A percentile compares a stretch with the other conserved stretches of the same genome.
These are phyloP conservation scores for Colletotrichum spaethianum DNA, from an alignment of 2,329 filamentous ascomycete species.

Conservation along the genomic window DNA sequence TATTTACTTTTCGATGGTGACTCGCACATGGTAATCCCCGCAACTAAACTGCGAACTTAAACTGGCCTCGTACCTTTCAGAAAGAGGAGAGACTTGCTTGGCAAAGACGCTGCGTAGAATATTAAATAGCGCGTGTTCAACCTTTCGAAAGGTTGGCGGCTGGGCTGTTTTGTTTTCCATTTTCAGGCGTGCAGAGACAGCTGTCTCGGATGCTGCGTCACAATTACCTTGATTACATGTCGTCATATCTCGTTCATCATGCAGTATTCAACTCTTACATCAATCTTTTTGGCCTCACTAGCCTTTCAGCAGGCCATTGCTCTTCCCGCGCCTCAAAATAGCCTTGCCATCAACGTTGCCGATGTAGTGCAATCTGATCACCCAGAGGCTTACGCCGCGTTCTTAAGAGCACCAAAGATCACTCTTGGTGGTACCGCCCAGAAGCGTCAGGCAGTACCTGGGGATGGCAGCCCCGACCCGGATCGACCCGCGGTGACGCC, in stretches of 20 bases:
- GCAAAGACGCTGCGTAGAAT: not conserved
- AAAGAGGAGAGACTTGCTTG: not conserved
- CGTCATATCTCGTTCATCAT: conserved; percentile 1
- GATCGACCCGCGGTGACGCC: conserved; percentile 24
- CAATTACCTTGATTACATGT: not conserved
- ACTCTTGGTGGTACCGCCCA: not conserved
- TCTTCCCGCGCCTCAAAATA: not conserved
- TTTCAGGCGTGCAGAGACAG: not conserved
- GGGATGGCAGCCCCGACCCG: conserved; percentile 20
- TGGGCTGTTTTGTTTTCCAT: not conserved
- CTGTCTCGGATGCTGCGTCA: not conserved
- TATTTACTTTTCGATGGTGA: conserved; percentile 5
- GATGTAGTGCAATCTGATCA: conserved; percentile 4
- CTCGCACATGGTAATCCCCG: conserved; percentile 7
- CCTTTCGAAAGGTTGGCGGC: not conserved
- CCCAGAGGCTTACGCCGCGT: conserved; percentile 31
- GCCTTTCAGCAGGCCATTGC: conserved; percentile 5
- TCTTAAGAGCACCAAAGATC: conserved; percentile 16
- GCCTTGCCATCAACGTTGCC: not conserved
- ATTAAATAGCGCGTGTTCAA: not conserved
- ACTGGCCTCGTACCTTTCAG: not conserved
- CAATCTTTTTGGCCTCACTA: conserved; percentile 15
- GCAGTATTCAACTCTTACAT: conserved; percentile 16
- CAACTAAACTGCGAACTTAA: not conserved
- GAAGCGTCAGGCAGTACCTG: conserved; percentile 30